These are phyloP conservation scores for Xylaria sp. DNA, from an alignment of 2,329 filamentous ascomycete species.

Conservation along the genomic window DNA sequence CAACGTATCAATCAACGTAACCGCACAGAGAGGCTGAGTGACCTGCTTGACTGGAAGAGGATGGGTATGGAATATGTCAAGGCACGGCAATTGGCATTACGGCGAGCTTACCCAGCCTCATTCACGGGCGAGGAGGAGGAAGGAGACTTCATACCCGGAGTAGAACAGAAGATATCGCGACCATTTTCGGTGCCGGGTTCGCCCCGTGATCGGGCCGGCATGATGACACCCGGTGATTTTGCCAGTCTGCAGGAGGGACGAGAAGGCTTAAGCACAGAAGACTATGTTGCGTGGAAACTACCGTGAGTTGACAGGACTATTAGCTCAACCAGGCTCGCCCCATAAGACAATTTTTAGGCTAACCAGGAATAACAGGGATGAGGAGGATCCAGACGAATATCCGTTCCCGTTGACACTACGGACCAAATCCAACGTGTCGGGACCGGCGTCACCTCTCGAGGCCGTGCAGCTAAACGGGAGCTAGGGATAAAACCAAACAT, in stretches of 20 bases:
- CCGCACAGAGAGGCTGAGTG: slow-evolving; percentile 92
- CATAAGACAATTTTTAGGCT: slow-evolving; percentile 40
- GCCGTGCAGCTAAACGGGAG: slow-evolving; percentile 56
- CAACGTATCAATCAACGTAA: slow-evolving; percentile 99
- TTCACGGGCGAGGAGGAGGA: slow-evolving; percentile 85
- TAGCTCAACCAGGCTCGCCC: background rate
- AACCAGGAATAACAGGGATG: slow-evolving; percentile 70
- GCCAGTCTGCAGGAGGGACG: slow-evolving; percentile 93
- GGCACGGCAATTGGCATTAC: slow-evolving; percentile 89
- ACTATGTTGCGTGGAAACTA: slow-evolving; percentile 97
- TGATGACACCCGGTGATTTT: slow-evolving; percentile 99
- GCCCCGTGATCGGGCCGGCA: slow-evolving; percentile 87
- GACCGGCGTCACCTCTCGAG: slow-evolving; percentile 56
- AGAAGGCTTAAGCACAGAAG: slow-evolving; percentile 93
- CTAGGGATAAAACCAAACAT: slow-evolving; percentile 37
- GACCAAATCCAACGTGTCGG: slow-evolving; percentile 54
- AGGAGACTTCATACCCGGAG: slow-evolving; percentile 89
- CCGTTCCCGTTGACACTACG: slow-evolving; percentile 69
- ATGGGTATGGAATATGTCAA: slow-evolving; percentile 99
- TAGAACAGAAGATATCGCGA: slow-evolving; percentile 93
- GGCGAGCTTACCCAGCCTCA: slow-evolving; percentile 89
- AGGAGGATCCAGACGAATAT: slow-evolving; percentile 87
- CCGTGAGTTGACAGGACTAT: slow-evolving; percentile 75
- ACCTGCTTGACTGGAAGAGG: slow-evolving; percentile 97
- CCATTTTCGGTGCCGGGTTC: slow-evolving; percentile 95